Percentiles rank a stretch among this genome's conserved stretches.
phyloP scores from a whole-genome alignment of 1,284 basidiomycete species.

The Coniophora puteana region DNA sequence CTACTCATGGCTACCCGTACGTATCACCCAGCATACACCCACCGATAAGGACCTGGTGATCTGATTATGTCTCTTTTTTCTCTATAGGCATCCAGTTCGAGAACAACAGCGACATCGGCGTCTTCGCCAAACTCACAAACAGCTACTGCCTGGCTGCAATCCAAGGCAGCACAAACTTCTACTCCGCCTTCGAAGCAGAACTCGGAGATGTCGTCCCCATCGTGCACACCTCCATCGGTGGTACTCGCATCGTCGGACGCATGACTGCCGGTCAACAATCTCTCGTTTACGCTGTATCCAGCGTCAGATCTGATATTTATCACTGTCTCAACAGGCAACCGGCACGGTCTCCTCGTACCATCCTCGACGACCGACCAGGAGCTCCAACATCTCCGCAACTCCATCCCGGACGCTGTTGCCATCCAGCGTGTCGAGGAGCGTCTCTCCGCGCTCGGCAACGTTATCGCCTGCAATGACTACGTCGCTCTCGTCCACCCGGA shows the following conservation, averaged over 20 bases:
- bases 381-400: conserved; percentile 95
- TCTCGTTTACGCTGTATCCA: background rate
- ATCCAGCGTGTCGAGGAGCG: conserved; percentile 98
- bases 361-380: conserved; percentile 97
- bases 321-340: conserved; percentile 69
- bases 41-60: too few relatives aligned
- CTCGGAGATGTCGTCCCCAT: conserved; percentile 93
- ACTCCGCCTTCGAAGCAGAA: conserved; percentile 95
- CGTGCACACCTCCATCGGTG: conserved; percentile 95
- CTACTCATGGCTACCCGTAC: conserved; percentile 63
- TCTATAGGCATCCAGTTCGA: conserved; percentile 85
- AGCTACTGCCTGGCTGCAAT: conserved; percentile 91
- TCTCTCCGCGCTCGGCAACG: conserved; percentile 94
- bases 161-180: conserved; percentile 97
- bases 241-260: conserved; percentile 92
- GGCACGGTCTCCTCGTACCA: conserved; percentile 95
- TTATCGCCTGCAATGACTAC: conserved; percentile 98
- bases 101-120: conserved; percentile 95
- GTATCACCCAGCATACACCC: conserved; percentile 20
- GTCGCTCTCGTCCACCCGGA: conserved; percentile 98
- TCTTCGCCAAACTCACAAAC: conserved; percentile 95
- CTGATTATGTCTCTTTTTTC: too few relatives aligned
- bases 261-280: conserved; percentile 79
- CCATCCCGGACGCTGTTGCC: conserved; percentile 88
- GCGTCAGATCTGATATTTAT: background rate